These are phyloP conservation scores for Termitomyces sp. DNA, from an alignment of 1,284 basidiomycete species.

Conservation along the genomic window DNA sequence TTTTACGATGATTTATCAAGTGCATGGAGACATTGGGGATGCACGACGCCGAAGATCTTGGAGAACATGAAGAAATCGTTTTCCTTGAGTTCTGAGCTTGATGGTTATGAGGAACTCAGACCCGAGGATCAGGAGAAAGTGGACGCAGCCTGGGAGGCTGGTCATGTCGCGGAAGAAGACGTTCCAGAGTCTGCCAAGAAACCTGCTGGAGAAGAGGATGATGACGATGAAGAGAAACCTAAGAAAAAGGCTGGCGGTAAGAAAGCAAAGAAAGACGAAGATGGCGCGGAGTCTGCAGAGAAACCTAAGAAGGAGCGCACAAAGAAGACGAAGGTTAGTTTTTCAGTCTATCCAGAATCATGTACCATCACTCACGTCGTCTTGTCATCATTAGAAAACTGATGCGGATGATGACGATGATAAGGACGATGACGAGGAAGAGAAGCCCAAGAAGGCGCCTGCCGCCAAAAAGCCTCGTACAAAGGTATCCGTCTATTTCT, in stretches of 20 bases:
- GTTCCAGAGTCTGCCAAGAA: constrained; percentile 70
- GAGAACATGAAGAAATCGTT: constrained; percentile 68
- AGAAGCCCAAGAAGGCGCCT: constrained; percentile 28
- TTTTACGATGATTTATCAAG: constrained; percentile 31
- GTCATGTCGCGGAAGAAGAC: constrained; percentile 74
- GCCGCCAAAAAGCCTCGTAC: constrained; percentile 34
- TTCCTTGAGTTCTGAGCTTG: constrained; percentile 57
- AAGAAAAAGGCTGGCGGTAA: constrained; percentile 31
- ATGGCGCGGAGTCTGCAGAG: constrained; percentile 32
- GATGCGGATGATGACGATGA: not conserved
- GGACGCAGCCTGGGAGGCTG: constrained; percentile 64
- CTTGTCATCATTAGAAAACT: constrained; percentile 12
- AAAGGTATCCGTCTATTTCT: constrained; percentile 28
- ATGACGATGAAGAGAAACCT: constrained; percentile 38
- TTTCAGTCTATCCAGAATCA: not conserved
- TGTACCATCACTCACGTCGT: not conserved
- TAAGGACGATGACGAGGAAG: constrained; percentile 17
- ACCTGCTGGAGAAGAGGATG: constrained; percentile 42
- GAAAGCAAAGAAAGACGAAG: constrained; percentile 29
- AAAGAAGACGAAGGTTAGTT: constrained; percentile 15
- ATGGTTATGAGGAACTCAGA: constrained; percentile 66
- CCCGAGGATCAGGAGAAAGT: constrained; percentile 65
- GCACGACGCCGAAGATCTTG: constrained; percentile 66
- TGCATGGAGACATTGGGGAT: constrained; percentile 81
- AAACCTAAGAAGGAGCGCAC: constrained; percentile 35